Base-by-base conservation (phyloP, 2,329 filamentous ascomycete genomes). In the Xylaria digitata region DNA sequence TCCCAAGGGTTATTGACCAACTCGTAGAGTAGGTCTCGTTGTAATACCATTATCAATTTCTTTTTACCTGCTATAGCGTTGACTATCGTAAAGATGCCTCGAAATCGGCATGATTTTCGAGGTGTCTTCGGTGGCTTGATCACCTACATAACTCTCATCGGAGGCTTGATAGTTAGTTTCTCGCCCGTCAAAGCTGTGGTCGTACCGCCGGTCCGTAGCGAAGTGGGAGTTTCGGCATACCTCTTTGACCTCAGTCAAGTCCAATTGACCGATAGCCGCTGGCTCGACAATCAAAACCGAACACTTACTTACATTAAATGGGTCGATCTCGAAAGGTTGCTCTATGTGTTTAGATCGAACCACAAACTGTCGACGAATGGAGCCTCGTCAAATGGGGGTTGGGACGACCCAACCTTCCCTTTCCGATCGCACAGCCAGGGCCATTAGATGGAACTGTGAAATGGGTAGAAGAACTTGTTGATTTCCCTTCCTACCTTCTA, bases 321-420 rank as follows among this genome's bases (percentile, higher is more conserved):
- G 32, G 78, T 85, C 23, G 79, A 84, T 58, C 69, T 80, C 0
- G 80, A 85, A 19, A 78, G 83, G 1, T 74, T 85, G 1, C 79
- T 85, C 19, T 85, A 85, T 74, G 80, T 80, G 70, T 86, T 85
- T 74, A 78, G 84, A 19, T 68, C 75, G 34, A 85, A 78, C 53
- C 84, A 85, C 63, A 76, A 79, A 19, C 70, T 85, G 0, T 81
- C 80, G 2, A 86, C 83, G 8, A 78, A 82, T 2, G 82, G 81
- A 1, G 84, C 84, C 1, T 67, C 75, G 1, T 55, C 78, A 6
- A 84, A 84, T 54, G 83, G 83, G 1, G 85, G 84, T 2, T 86
- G 85, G 85, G 85, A 87, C 72, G 82, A 82, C 1, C 85, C 85
- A 0, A 76, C 82, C 53, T 86, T 87, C 50, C 84, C 85, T 0